phyloP scores from a whole-genome alignment of 2,329 filamentous ascomycete genomes.

The Pseudogymnoascus sp. region DNA sequence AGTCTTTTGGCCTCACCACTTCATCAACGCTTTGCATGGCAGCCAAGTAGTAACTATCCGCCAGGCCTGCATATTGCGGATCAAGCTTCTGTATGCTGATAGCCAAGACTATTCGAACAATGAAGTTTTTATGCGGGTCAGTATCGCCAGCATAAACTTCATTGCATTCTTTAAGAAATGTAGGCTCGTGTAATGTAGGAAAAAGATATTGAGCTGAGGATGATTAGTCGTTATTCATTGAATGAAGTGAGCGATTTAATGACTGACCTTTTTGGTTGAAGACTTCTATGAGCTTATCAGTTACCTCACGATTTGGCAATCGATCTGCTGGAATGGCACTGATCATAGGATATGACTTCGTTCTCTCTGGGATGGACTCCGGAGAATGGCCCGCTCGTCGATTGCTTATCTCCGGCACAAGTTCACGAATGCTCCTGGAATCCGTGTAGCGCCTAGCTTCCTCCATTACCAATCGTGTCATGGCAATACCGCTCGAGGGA shows the following conservation, averaged over 20 bases:
- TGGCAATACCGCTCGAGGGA: slow-evolving; percentile 89
- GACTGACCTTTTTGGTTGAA: slow-evolving; percentile 73
- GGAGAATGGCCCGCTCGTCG: slow-evolving; percentile 59
- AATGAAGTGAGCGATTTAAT: slow-evolving; percentile 9
- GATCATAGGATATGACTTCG: slow-evolving; percentile 84
- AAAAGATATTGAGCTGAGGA: slow-evolving; percentile 73
- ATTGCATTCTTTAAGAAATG: slow-evolving; percentile 67
- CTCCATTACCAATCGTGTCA: slow-evolving; percentile 92
- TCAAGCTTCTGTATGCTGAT: slow-evolving; percentile 92
- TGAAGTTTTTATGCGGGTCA: slow-evolving; percentile 80
- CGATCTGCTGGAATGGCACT: slow-evolving; percentile 73
- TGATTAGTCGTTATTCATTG: slow-evolving; percentile 12
- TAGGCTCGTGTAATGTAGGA: slow-evolving; percentile 77
- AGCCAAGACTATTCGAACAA: slow-evolving; percentile 83
- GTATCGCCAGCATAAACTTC: slow-evolving; percentile 69
- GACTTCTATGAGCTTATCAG: slow-evolving; percentile 72
- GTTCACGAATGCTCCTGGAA: slow-evolving; percentile 82
- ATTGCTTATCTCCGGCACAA: slow-evolving; percentile 67
- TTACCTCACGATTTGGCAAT: slow-evolving; percentile 66
- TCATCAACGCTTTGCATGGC: slow-evolving; percentile 79
- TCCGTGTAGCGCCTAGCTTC: slow-evolving; percentile 90
- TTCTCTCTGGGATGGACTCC: slow-evolving; percentile 55
- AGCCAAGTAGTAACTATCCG: slow-evolving; percentile 89
- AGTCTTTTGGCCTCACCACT: slow-evolving; percentile 77
- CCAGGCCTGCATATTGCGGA: slow-evolving; percentile 80